Base-by-base conservation (phyloP, 2,329 filamentous ascomycete species). In the Podosphaera aphanis region DNA sequence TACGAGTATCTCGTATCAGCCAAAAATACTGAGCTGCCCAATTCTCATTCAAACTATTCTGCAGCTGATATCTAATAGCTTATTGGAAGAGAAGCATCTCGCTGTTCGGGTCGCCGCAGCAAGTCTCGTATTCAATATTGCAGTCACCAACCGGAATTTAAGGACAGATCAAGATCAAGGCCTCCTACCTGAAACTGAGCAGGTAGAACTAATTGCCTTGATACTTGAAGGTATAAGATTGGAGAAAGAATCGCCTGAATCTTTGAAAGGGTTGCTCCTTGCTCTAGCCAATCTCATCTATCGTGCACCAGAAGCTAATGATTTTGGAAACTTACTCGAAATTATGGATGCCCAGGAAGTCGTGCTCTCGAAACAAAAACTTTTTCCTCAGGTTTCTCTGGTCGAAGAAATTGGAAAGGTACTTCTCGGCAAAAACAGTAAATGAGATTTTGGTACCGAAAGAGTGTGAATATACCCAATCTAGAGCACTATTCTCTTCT, bases 91-190 rank as follows among this genome's bases (percentile, higher is more conserved):
- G 25, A 71, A 70, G 41, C 77, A 90, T 54, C 68, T 69, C 40
- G 84, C 77, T 46, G 71, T 88, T 2, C 75, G 86, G 37, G 80
- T 88, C 2, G 82, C 85, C 1, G 83, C 86, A 0, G 77, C 86
- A 0, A 83, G 79, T 1, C 67, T 95, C 2, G 72, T 86, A 0
- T 90, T 85, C 65, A 94, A 95, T 53, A 62, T 95, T 0, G 71
- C 83, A 0, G 66, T 77, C 0, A 70, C 76, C 2, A 81, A 85
- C 55, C 79, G 79, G 54, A 73, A 72, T 41, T 64, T 71, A 21
- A 71, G 82, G 18, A 65, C 71, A 33, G 68, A 74, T 23, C 67
- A 71, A 11, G 63, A 69, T 0, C 62, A 64, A 5, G 72, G 79
- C 41, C 64, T 63, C 0, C 60, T 94, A 2, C 65, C 74, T 0